A percentile compares a stretch with the other conserved stretches of the same genome.
These are phyloP conservation scores for Blastobotrys robertii DNA, from an alignment of 805 yeast species.

Conservation along the genomic window DNA sequence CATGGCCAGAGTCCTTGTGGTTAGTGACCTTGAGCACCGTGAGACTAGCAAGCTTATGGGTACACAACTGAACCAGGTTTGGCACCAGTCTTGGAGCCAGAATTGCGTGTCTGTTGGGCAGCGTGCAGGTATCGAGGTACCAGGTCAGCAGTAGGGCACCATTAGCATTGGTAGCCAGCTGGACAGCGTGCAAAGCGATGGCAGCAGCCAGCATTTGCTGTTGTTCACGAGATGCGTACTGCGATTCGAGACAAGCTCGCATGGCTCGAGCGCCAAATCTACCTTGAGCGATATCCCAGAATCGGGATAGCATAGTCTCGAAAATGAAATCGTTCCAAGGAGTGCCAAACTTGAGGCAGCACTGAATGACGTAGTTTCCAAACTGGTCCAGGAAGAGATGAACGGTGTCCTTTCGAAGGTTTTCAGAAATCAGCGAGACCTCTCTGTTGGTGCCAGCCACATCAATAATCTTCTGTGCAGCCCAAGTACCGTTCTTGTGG, in stretches of 20 bases:
- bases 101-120: conserved; percentile 55
- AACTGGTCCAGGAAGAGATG: conserved; percentile 89
- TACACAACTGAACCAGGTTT: conserved; percentile 52
- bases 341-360: conserved; percentile 80
- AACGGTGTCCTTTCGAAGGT: conserved; percentile 71
- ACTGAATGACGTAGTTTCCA: conserved; percentile 93
- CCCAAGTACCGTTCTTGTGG: conserved; percentile 99
- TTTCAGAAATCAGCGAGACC: conserved; percentile 53
- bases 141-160: conserved; percentile 87
- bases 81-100: conserved; percentile 56
- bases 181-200: conserved; percentile 68
- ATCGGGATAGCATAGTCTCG: conserved; percentile 68
- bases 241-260: conserved; percentile 83
- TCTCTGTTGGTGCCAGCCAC: conserved; percentile 56
- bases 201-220: conserved; percentile 63
- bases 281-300: conserved; percentile 73
- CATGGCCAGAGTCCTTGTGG: conserved; percentile 52
- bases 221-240: conserved; percentile 56
- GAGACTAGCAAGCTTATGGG: conserved; percentile 76
- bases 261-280: conserved; percentile 94
- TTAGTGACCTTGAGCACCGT: conserved; percentile 72
- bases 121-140: conserved; percentile 78
- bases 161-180: conserved; percentile 71
- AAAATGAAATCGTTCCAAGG: conserved; percentile 87
- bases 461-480: conserved; percentile 89